These are phyloP conservation scores for Backusella liffmaniae DNA, from an alignment of 192 early-diverging fungal genomes.

Conservation along the genomic window DNA sequence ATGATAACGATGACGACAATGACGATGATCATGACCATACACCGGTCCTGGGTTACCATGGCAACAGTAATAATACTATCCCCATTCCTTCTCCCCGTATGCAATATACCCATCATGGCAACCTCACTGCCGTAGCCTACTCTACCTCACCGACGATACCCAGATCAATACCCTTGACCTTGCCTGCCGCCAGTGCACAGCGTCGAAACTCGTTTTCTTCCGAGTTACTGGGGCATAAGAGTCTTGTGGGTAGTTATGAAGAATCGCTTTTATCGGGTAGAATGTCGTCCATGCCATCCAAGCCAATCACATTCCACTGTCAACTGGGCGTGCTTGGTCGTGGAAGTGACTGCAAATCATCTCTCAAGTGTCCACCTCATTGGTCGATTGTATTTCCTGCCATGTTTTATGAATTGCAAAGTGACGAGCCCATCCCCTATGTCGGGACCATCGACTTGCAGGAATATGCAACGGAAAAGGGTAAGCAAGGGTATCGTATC, in stretches of 20 bases:
- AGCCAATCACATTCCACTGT: constrained; percentile 67
- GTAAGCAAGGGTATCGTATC: constrained; percentile 53
- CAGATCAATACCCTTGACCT: constrained; percentile 22
- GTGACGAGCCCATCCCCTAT: constrained; percentile 65
- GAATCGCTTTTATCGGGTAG: constrained; percentile 76
- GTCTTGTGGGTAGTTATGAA: constrained; percentile 53
- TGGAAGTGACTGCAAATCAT: constrained; percentile 48
- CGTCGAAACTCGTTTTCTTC: constrained; percentile 18
- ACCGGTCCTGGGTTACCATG: neutral
- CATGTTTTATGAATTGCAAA: constrained; percentile 68
- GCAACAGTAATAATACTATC: neutral
- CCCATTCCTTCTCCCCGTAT: constrained; percentile 26
- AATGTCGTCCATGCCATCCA: constrained; percentile 74
- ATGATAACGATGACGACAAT: neutral
- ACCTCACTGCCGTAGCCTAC: constrained; percentile 13
- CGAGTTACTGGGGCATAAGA: constrained; percentile 30
- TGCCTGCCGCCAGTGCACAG: neutral
- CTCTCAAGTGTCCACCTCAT: constrained; percentile 68
- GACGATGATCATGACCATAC: neutral
- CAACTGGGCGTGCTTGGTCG: constrained; percentile 70
- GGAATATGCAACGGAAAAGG: constrained; percentile 6
- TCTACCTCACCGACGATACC: constrained; percentile 18
- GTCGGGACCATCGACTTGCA: constrained; percentile 68
- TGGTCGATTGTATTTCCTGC: constrained; percentile 64
- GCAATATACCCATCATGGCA: constrained; percentile 36